Conservation (phyloP, 768 basidiomycete genomes). For the Roridomyces roridus region DNA sequence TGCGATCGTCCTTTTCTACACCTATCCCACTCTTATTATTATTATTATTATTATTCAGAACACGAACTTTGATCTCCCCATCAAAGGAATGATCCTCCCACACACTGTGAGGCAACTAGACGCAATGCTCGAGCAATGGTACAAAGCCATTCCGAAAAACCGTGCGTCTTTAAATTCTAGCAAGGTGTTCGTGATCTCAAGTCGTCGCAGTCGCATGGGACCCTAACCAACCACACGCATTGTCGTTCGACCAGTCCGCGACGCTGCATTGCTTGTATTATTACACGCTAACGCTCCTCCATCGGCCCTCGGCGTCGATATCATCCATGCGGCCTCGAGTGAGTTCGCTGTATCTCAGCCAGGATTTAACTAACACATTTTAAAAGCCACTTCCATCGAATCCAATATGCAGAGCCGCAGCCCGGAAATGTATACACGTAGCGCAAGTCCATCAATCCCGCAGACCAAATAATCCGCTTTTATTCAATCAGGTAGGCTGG, state of each 20-base stretch:
- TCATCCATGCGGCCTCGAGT: not conserved
- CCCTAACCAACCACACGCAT: not conserved
- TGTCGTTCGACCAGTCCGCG: constrained; percentile 12
- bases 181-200: not conserved
- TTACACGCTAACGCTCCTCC: not conserved
- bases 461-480: not conserved
- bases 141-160: not conserved
- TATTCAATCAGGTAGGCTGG: constrained; percentile 4
- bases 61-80: too few species aligned
- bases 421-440: not conserved
- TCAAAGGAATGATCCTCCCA: not conserved
- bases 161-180: not conserved
- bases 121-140: not conserved
- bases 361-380: not conserved
- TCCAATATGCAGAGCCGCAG: not conserved
- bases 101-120: not conserved
- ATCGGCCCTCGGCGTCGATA: not conserved
- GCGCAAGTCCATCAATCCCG: not conserved
- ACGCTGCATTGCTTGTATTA: not conserved
- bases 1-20: not conserved
- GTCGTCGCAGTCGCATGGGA: not conserved
- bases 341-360: not conserved
- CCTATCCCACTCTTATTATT: not conserved
- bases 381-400: not conserved
- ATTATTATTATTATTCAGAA: not conserved